Evolutionary conservation across 2,329 filamentous ascomycete genomes (phyloP).

Genomic region (Talaromyces sp.): DNA sequence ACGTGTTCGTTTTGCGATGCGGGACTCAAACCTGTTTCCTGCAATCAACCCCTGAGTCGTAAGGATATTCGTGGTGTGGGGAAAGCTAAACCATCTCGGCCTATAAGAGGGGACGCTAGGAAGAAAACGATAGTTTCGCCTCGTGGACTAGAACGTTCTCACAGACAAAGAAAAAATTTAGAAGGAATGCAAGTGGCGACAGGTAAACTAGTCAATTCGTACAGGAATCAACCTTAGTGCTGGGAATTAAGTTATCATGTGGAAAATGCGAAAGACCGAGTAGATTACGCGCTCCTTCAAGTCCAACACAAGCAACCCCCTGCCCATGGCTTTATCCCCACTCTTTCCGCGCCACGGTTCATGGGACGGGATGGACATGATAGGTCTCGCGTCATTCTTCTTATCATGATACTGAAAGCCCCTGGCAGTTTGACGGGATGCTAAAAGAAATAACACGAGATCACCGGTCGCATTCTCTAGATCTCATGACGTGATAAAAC

Average conservation of each 20-base stretch:
- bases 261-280: too few relatives aligned
- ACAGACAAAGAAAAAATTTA: not conserved
- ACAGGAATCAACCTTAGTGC: not conserved
- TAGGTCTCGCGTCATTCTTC: conserved; percentile 10
- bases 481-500: conserved; percentile 1
- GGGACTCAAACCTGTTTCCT: conserved; percentile 14
- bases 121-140: not conserved
- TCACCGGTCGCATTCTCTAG: conserved; percentile 8
- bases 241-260: too few relatives aligned
- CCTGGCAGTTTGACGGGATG: not conserved
- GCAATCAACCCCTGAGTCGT: conserved; percentile 2
- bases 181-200: not conserved
- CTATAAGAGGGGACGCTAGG: conserved; percentile 6
- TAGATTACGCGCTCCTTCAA: not conserved
- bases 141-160: conserved; percentile 1
- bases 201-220: not conserved
- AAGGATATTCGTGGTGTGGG: conserved; percentile 1
- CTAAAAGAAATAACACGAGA: conserved; percentile 2
- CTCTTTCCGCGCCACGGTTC: conserved; percentile 4
- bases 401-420: not conserved
- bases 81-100: not conserved
- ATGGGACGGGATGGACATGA: conserved; percentile 10
- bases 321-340: conserved; percentile 2
- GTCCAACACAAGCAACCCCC: not conserved
- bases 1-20: conserved; percentile 28